phyloP scores from a whole-genome alignment of 176 grass and related monocot species.

The Oryza glumipatula region DNA sequence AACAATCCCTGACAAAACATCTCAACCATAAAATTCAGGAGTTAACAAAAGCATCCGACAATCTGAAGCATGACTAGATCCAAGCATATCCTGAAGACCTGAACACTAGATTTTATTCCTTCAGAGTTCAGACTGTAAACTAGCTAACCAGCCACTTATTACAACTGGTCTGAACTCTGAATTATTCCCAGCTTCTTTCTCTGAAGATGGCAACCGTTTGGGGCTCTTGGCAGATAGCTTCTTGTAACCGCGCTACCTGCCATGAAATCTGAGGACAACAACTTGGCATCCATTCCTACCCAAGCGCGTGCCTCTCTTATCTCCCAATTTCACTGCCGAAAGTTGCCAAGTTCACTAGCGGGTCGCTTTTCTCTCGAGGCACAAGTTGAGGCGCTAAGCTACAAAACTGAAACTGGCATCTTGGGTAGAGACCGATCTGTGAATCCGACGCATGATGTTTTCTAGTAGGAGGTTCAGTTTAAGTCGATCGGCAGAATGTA shows the following conservation, averaged over 20 bases:
- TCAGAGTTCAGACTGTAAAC: not conserved
- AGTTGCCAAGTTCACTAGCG: not conserved
- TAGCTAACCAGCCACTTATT: not conserved
- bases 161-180: not conserved
- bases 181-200: not conserved
- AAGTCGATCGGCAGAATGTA: not conserved
- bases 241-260: not conserved
- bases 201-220: constrained; percentile 20
- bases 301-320: constrained; percentile 32
- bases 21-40: not conserved
- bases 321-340: not conserved
- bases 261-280: constrained; percentile 19
- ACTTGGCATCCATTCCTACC: not conserved
- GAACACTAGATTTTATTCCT: not conserved
- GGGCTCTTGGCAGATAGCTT: not conserved
- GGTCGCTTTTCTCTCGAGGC: not conserved
- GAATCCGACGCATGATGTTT: constrained; percentile 21
- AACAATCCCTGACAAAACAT: not conserved
- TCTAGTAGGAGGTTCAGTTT: not conserved
- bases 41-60: not conserved
- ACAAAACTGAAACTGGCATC: not conserved
- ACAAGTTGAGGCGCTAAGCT: constrained; percentile 44
- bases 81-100: constrained; percentile 5
- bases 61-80: not conserved
- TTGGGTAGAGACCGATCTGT: not conserved